Base-by-base conservation (phyloP, 441 rosid species). In the Mallotus japonicus region DNA sequence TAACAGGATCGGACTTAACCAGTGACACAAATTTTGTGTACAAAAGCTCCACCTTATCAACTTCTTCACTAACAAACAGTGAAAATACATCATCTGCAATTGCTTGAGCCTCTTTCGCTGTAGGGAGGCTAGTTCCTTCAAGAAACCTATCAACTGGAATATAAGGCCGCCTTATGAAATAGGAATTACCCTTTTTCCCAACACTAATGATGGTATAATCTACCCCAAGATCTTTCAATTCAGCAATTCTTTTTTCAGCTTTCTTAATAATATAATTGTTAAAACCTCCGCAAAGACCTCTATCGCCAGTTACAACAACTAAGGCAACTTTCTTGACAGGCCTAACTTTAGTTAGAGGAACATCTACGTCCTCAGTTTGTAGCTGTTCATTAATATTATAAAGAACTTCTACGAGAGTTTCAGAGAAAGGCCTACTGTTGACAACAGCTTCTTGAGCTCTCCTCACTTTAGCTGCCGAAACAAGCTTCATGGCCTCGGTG, bases 401-500 rank as follows among this genome's bases (percentile, higher is more conserved):
- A 22, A 95, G 92, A 75, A 93, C 92, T 65, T 88, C 97, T 4
- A 93, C 93, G 2, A 93, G 92, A 62, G 92, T 87, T 81, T 93
- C 94, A 1, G 95, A 91, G 81, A 95, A 95, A 11, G 98, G 98
- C 68, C 99, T 61, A 2, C 93, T 88, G 44, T 86, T 95, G 53
- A 95, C 95, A 28, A 92, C 96, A 24, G 97, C 97, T 84, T 95
- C 96, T 68, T 95, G 97, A 16, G 99, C 99, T 81, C 98, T 86
- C 77, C 97, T 84, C 70, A 95, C 97, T 78, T 89, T 91, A 0
- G 97, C 98, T 7, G 99, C 98, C 1, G 99, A 97, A 7, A 95
- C 95, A 47, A 92, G 91, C 83, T 92, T 92, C 97, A 92, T 95
- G 12, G 99, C 98, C 77, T 95, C 98, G 0, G 99, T 95, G 88